Evolutionary conservation across 129 eudicot genomes (phyloP).

Genomic region (Deinandra increscens): DNA sequence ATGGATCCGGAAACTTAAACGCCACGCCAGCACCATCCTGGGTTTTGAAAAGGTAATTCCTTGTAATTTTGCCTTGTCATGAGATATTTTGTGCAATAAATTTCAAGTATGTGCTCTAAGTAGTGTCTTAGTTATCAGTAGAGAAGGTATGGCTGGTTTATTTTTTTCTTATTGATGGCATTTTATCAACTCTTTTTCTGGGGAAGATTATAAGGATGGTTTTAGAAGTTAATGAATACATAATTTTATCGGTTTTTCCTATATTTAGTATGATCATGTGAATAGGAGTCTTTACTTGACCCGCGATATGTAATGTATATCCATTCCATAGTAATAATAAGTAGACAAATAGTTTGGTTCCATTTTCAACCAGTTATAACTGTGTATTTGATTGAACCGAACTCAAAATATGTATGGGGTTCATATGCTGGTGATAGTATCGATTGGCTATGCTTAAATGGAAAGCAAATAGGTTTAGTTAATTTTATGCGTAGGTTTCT

Average conservation of each 20-base stretch:
- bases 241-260: not conserved
- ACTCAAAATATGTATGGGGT: not conserved
- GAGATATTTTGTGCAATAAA: conserved; percentile 37
- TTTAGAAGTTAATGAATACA: conserved; percentile 17
- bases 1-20: not conserved
- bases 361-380: not conserved
- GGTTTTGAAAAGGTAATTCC: conserved; percentile 7
- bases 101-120: not conserved
- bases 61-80: conserved; percentile 13
- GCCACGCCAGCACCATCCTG: not conserved
- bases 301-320: not conserved
- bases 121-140: conserved; percentile 11
- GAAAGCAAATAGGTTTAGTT: not conserved
- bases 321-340: not conserved
- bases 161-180: not conserved
- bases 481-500: not conserved
- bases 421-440: not conserved
- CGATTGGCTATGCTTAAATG: not conserved
- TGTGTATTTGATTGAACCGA: not conserved
- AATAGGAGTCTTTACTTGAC: not conserved
- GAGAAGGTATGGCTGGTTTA: conserved; percentile 21
- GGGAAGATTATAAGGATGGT: conserved; percentile 15
- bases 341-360: not conserved
- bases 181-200: not conserved
- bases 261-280: not conserved